Evolutionary conservation across 164 flowering plant genomes (phyloP).

Genomic region (Vitis cinerea): DNA sequence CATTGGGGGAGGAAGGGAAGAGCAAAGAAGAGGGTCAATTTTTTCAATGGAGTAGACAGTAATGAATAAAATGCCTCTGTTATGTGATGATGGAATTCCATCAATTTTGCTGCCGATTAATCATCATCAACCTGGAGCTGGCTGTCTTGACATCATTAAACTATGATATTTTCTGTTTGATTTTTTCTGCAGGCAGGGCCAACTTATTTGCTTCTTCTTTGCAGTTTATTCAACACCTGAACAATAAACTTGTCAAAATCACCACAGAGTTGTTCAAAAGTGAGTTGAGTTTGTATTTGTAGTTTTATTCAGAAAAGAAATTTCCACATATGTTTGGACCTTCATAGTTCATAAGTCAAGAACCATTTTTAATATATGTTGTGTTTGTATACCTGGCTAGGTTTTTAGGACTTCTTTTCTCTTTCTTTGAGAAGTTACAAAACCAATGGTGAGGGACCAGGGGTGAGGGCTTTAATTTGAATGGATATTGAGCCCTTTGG

Average conservation of each 20-base stretch:
- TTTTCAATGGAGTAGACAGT: slow-evolving; percentile 20
- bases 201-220: not conserved
- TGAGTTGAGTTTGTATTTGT: not conserved
- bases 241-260: not conserved
- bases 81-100: not conserved
- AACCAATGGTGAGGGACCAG: not conserved
- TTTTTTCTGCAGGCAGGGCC: not conserved
- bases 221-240: not conserved
- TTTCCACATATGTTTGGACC: too few species aligned
- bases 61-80: not conserved
- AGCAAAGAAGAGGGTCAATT: slow-evolving; percentile 32
- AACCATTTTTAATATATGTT: too few species aligned
- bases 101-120: not conserved
- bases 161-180: not conserved
- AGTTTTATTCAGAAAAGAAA: too few species aligned
- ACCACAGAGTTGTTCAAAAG: not conserved
- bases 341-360: too few species aligned
- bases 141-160: not conserved
- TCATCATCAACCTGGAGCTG: not conserved
- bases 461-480: not conserved
- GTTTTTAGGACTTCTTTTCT: not conserved
- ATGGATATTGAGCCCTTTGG: not conserved
- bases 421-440: not conserved
- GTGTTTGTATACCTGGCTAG: too few species aligned
- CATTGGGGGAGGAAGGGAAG: slow-evolving; percentile 28